A percentile compares a stretch with the other conserved stretches of the same genome.
phyloP scores from a whole-genome alignment of 1,284 basidiomycete genomes.

The Ustilago loliicola region DNA sequence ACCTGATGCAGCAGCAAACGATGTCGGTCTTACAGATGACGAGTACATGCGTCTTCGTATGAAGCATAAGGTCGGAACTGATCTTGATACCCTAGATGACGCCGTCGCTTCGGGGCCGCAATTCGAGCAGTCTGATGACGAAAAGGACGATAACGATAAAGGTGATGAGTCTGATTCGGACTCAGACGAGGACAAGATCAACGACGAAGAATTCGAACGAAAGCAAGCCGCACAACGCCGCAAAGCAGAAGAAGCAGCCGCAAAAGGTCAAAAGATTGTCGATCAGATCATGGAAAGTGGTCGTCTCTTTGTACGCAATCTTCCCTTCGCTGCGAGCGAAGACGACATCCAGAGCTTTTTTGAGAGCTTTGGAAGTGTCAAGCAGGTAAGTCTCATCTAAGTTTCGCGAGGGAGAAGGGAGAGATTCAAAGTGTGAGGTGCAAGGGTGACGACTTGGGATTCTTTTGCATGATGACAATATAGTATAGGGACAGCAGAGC shows the following conservation, averaged over 20 bases:
- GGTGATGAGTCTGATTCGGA: conserved; percentile 35
- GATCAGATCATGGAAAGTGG: conserved; percentile 81
- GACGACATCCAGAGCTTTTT: conserved; percentile 81
- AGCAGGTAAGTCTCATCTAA: conserved; percentile 66
- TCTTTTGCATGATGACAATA: conserved; percentile 57
- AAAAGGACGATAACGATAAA: conserved; percentile 40
- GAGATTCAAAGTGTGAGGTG: not conserved
- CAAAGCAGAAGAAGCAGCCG: conserved; percentile 49
- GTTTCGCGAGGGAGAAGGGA: not conserved
- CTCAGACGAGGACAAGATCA: conserved; percentile 31
- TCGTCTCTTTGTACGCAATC: conserved; percentile 90
- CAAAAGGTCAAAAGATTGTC: conserved; percentile 68
- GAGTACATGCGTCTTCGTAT: conserved; percentile 71
- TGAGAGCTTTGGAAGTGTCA: conserved; percentile 79
- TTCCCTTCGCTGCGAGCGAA: conserved; percentile 85
- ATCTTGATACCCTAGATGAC: conserved; percentile 43
- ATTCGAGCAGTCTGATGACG: conserved; percentile 67
- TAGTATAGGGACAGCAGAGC: conserved; percentile 70
- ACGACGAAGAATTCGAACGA: conserved; percentile 33
- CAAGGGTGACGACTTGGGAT: not conserved
- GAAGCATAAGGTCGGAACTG: conserved; percentile 67
- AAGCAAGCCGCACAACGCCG: conserved; percentile 42
- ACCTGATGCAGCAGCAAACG: conserved; percentile 54
- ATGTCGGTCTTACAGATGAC: conserved; percentile 67
- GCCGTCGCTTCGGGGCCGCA: conserved; percentile 17